phyloP scores from a whole-genome alignment of 2,329 filamentous ascomycete genomes.

The Aspergillus tubingensis region DNA sequence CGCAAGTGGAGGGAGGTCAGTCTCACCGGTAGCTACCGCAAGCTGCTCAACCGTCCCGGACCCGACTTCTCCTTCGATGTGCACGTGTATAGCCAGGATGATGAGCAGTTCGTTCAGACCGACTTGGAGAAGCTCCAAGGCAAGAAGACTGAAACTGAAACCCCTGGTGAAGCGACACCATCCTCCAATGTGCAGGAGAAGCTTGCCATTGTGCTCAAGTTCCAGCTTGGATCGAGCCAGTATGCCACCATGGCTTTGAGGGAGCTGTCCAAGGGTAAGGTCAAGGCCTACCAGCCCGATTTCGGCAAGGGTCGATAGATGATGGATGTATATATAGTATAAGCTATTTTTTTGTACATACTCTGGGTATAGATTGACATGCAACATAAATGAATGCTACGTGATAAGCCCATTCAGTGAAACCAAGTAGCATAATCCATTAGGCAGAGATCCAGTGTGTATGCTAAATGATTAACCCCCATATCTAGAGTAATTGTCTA shows the following conservation, averaged over 20 bases:
- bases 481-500: too few species aligned
- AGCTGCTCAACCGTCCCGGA: slow-evolving; percentile 73
- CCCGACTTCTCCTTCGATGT: slow-evolving; percentile 67
- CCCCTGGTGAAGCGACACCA: slow-evolving; percentile 18
- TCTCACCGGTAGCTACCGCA: slow-evolving; percentile 84
- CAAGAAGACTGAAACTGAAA: slow-evolving; percentile 27
- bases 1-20: slow-evolving; percentile 84
- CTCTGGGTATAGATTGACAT: too few species aligned
- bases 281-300: slow-evolving; percentile 64
- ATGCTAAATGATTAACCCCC: too few species aligned
- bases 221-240: slow-evolving; percentile 75
- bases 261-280: slow-evolving; percentile 73
- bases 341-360: neutral
- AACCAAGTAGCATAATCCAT: too few species aligned
- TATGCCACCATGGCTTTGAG: slow-evolving; percentile 83
- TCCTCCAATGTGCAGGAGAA: slow-evolving; percentile 43
- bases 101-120: slow-evolving; percentile 85
- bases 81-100: slow-evolving; percentile 63
- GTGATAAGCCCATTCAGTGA: too few species aligned
- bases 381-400: too few species aligned
- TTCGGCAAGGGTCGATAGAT: slow-evolving; percentile 52
- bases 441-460: too few species aligned
- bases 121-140: slow-evolving; percentile 71
- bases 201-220: slow-evolving; percentile 68
- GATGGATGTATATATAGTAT: slow-evolving; percentile 4